phyloP scores from a whole-genome alignment of 148 eudicot species.

The Amaranthus cruentus region DNA sequence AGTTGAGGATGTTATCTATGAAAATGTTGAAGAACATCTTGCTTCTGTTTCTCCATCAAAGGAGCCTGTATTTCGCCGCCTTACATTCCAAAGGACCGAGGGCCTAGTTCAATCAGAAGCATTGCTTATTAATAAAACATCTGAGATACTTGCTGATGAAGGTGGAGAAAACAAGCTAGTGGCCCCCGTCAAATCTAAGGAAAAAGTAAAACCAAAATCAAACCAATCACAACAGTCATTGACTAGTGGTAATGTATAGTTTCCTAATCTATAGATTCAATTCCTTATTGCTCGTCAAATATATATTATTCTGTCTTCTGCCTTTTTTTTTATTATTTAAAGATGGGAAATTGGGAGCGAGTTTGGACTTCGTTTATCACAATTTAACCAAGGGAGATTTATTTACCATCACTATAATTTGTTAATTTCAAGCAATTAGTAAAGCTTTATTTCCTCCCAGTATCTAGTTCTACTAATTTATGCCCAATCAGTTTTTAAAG shows the following conservation, averaged over 20 bases:
- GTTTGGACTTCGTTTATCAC: background rate
- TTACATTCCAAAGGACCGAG: conserved; percentile 73
- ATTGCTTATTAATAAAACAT: conserved; percentile 41
- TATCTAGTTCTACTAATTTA: no score
- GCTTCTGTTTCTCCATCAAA: conserved; percentile 37
- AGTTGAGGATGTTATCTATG: conserved; percentile 88
- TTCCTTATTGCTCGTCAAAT: background rate
- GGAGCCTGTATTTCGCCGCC: conserved; percentile 70
- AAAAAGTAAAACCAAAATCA: conserved; percentile 45
- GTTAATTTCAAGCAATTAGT: conserved; percentile 3
- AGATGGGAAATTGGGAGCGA: background rate
- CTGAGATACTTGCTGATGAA: conserved; percentile 24
- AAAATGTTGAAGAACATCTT: conserved; percentile 51
- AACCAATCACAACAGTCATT: conserved; percentile 29
- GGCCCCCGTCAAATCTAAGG: conserved; percentile 46
- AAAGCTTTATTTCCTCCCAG: background rate
- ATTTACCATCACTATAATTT: background rate
- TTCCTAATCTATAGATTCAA: background rate
- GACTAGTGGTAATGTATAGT: conserved; percentile 32
- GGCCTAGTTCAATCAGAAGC: conserved; percentile 92
- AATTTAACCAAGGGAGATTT: background rate
- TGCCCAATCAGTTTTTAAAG: no score
- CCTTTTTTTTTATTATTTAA: background rate
- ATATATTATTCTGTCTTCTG: background rate
- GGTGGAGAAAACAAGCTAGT: conserved; percentile 34